Conservation (phyloP, 2,329 filamentous ascomycete genomes). For the Coniochaeta prunicola region DNA sequence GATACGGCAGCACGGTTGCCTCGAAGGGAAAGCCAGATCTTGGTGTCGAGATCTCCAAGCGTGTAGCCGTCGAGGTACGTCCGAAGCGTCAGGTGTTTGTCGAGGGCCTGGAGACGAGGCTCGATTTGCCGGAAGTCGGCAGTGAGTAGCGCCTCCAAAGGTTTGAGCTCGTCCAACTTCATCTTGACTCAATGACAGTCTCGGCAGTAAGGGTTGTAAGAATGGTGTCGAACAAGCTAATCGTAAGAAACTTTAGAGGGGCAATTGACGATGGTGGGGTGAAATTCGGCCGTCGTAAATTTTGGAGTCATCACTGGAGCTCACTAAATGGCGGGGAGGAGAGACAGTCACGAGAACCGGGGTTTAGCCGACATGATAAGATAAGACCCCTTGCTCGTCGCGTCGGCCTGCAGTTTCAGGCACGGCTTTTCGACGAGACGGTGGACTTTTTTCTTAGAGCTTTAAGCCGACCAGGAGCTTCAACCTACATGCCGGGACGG, state of each 20-base stretch:
- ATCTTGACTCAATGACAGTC: slow-evolving; percentile 27
- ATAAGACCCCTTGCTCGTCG: neutral
- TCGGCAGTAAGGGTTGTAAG: neutral
- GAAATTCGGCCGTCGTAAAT: neutral
- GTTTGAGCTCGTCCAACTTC: slow-evolving; percentile 50
- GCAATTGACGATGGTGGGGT: neutral
- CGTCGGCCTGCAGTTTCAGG: neutral
- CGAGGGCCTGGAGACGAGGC: slow-evolving; percentile 65
- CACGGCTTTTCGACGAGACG: neutral
- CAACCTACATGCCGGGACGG: neutral
- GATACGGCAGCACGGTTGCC: slow-evolving; percentile 78
- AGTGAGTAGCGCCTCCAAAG: slow-evolving; percentile 39
- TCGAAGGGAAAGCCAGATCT: slow-evolving; percentile 76
- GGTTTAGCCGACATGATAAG: neutral
- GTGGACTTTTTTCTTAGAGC: slow-evolving; percentile 2
- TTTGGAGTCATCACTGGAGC: neutral
- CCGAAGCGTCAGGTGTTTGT: slow-evolving; percentile 80
- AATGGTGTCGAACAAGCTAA: neutral
- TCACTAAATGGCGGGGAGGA: neutral
- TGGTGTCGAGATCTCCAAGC: slow-evolving; percentile 68
- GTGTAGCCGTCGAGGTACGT: slow-evolving; percentile 80
- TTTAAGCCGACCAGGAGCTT: neutral
- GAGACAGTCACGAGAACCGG: neutral
- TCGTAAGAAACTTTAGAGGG: neutral
- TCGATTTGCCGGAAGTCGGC: slow-evolving; percentile 80